Evolutionary conservation across 1,284 basidiomycete species (phyloP).

Genomic region (Moesziomyces antarcticus): DNA sequence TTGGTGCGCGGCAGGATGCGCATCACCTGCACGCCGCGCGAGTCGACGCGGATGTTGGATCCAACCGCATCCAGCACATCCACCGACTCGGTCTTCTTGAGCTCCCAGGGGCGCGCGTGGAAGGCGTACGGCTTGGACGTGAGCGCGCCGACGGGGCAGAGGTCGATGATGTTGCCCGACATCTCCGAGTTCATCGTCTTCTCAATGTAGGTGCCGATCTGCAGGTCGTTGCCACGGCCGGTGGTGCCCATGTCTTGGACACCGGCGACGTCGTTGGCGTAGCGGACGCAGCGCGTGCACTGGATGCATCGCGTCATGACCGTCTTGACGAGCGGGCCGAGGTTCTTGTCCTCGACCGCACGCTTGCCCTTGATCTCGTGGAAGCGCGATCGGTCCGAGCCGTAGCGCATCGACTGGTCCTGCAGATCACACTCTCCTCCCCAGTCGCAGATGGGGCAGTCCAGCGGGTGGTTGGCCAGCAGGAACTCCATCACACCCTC

Average conservation of each 20-base stretch:
- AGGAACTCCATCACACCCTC: slow-evolving; percentile 97
- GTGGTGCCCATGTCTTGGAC: slow-evolving; percentile 97
- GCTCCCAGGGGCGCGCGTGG: slow-evolving; percentile 96
- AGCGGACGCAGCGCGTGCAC: slow-evolving; percentile 98
- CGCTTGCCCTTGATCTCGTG: slow-evolving; percentile 98
- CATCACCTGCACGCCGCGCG: slow-evolving; percentile 95
- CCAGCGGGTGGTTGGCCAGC: slow-evolving; percentile 94
- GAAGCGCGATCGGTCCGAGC: slow-evolving; percentile 94
- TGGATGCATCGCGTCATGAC: slow-evolving; percentile 99
- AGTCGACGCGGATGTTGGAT: slow-evolving; percentile 96
- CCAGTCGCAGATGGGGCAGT: slow-evolving; percentile 95
- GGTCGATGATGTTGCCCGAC: slow-evolving; percentile 95
- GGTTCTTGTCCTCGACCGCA: slow-evolving; percentile 97
- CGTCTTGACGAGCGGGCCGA: slow-evolving; percentile 98
- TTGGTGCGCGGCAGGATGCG: slow-evolving; percentile 94
- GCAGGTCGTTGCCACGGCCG: slow-evolving; percentile 96
- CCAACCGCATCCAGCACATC: slow-evolving; percentile 99
- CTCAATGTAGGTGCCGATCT: slow-evolving; percentile 98
- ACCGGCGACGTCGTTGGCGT: slow-evolving; percentile 98
- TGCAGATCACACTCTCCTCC: slow-evolving; percentile 92
- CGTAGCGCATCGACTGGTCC: slow-evolving; percentile 99
- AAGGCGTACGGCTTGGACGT: slow-evolving; percentile 98
- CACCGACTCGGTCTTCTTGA: slow-evolving; percentile 96
- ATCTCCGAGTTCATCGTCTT: slow-evolving; percentile 98
- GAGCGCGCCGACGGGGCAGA: slow-evolving; percentile 93